These are phyloP conservation scores for Larix kaempferi DNA, from an alignment of 75 land plant genomes.

Conservation along the genomic window DNA sequence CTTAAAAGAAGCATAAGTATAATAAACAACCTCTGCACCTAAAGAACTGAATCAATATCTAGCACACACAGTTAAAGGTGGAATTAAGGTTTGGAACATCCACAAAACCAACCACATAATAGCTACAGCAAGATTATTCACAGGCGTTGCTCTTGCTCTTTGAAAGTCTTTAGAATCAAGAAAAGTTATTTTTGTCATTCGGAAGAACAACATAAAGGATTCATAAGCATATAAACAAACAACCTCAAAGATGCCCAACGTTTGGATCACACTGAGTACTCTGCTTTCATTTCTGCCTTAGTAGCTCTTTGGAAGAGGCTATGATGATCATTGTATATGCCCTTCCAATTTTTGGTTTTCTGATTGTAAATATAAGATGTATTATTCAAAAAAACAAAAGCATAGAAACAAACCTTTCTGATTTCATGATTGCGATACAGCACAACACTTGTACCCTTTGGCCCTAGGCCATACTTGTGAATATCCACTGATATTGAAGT, in stretches of 20 bases:
- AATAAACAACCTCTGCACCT: background rate
- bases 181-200: background rate
- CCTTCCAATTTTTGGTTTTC: too few species aligned
- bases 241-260: too few species aligned
- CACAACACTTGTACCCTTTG: constrained; percentile 96
- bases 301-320: too few species aligned
- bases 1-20: background rate
- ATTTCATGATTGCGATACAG: constrained; percentile 91
- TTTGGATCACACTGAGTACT: too few species aligned
- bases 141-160: background rate
- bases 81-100: background rate
- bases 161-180: background rate
- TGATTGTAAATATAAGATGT: background rate
- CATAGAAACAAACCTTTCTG: constrained; percentile 55
- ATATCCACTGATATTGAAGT: constrained; percentile 96
- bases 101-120: background rate
- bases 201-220: background rate
- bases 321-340: too few species aligned
- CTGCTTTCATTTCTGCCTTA: too few species aligned
- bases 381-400: too few species aligned
- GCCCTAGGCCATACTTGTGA: constrained; percentile 97
- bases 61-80: background rate
- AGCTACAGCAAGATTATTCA: background rate
- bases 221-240: constrained; percentile 21
- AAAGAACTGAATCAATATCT: background rate